These are phyloP conservation scores for Azolla pinnata DNA, from an alignment of 75 land plant genomes.

Conservation along the genomic window DNA sequence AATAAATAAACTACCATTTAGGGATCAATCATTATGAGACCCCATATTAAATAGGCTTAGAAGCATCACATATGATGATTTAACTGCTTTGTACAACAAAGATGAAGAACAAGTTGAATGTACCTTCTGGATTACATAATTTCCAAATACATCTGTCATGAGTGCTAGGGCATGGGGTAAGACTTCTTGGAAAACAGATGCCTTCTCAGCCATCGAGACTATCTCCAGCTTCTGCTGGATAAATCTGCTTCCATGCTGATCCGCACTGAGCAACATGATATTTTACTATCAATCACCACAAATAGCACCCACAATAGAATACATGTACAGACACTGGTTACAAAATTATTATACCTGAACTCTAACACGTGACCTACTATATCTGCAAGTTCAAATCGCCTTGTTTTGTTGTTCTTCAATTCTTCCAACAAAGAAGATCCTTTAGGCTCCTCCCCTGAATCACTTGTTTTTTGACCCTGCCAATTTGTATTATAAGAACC, in stretches of 20 bases:
- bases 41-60: no score
- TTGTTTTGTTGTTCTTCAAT: conserved; percentile 72
- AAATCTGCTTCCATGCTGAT: conserved; percentile 87
- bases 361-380: conserved; percentile 88
- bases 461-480: conserved; percentile 39
- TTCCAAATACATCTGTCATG: conserved; percentile 98
- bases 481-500: conserved; percentile 42
- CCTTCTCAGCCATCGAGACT: conserved; percentile 67
- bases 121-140: conserved; percentile 91
- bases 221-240: conserved; percentile 95
- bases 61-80: no score
- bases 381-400: conserved; percentile 78
- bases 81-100: no score
- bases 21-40: no score
- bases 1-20: no score
- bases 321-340: background rate
- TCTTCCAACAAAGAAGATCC: conserved; percentile 70
- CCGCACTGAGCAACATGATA: conserved; percentile 48
- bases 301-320: background rate
- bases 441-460: conserved; percentile 35
- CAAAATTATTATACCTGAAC: conserved; percentile 50
- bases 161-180: conserved; percentile 71
- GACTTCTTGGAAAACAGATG: conserved; percentile 77
- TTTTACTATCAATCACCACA: background rate
- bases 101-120: background rate